phyloP scores from a whole-genome alignment of 73 alveolate species.

The Uronychia setigera region DNA sequence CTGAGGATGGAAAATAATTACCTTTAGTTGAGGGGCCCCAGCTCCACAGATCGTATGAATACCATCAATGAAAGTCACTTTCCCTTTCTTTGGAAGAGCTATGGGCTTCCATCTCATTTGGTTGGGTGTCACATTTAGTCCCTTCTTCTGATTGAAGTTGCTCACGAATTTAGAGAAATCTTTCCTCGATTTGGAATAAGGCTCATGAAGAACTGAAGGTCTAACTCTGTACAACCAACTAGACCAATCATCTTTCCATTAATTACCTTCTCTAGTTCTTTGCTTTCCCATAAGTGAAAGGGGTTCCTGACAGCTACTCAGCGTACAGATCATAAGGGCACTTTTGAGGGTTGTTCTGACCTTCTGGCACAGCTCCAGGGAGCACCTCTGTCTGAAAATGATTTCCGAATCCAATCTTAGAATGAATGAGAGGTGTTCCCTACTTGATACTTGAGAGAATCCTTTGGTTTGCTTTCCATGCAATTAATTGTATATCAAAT shows the following conservation, averaged over 20 bases:
- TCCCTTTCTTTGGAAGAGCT: slow-evolving; percentile 55
- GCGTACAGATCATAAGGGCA: slow-evolving; percentile 86
- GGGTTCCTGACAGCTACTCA: slow-evolving; percentile 92
- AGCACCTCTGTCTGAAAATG: slow-evolving; percentile 80
- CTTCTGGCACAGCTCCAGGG: slow-evolving; percentile 84
- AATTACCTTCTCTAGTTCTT: slow-evolving; percentile 62
- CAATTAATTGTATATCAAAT: too few species aligned
- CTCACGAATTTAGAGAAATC: slow-evolving; percentile 38
- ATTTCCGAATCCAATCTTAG: slow-evolving; percentile 77
- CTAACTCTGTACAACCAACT: slow-evolving; percentile 82
- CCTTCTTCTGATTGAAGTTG: slow-evolving; percentile 58
- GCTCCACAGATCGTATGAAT: slow-evolving; percentile 80
- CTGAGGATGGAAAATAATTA: not conserved
- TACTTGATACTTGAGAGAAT: too few species aligned
- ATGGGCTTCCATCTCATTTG: slow-evolving; percentile 76
- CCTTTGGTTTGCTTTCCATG: too few species aligned
- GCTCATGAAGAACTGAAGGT: slow-evolving; percentile 83
- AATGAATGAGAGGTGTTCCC: too few species aligned
- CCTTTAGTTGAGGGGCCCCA: slow-evolving; percentile 81
- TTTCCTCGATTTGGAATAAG: slow-evolving; percentile 38
- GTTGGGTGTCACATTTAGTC: slow-evolving; percentile 67
- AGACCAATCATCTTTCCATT: not conserved
- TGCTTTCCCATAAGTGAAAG: slow-evolving; percentile 81
- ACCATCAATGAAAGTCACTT: slow-evolving; percentile 77
- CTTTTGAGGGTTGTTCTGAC: slow-evolving; percentile 78